Conservation (phyloP, 2,329 filamentous ascomycete genomes). For the Proliferodiscus dingleyae region DNA sequence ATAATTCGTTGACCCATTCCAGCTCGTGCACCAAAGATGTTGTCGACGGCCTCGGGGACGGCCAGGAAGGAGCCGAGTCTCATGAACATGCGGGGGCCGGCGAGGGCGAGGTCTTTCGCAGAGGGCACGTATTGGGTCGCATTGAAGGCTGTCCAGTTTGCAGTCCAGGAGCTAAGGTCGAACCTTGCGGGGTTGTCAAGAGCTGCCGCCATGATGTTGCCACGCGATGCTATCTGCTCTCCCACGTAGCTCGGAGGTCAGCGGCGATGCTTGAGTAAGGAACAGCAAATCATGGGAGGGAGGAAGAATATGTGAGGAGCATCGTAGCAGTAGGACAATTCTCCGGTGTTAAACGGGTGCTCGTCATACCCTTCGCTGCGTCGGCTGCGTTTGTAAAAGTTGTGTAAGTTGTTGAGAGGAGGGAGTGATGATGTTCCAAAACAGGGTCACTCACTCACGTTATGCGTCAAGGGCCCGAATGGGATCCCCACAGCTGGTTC, state of each 20-base stretch:
- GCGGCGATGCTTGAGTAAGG: not conserved
- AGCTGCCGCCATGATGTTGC: conserved; percentile 22
- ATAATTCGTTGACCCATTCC: conserved; percentile 55
- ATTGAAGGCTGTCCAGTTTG: conserved; percentile 44
- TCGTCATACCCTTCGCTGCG: no score
- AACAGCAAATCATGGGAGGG: not conserved
- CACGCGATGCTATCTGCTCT: no score
- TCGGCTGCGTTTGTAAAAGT: no score
- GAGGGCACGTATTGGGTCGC: conserved; percentile 58
- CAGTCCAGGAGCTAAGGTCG: conserved; percentile 49
- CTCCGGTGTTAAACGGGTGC: not conserved
- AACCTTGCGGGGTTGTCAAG: conserved; percentile 23
- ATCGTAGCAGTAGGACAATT: not conserved
- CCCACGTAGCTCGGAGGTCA: not conserved
- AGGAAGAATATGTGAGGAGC: not conserved
- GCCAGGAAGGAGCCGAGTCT: conserved; percentile 63
- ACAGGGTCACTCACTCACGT: no score
- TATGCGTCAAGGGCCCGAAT: no score
- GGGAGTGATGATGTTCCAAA: no score
- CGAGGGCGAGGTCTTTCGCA: conserved; percentile 63
- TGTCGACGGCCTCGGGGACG: conserved; percentile 54
- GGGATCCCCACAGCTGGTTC: no score
- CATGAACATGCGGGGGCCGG: conserved; percentile 65
- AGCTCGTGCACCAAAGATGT: conserved; percentile 40
- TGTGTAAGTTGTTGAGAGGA: no score